Base-by-base conservation (phyloP, 2,329 filamentous ascomycete species). In the Trichoderma atrobrunneum region DNA sequence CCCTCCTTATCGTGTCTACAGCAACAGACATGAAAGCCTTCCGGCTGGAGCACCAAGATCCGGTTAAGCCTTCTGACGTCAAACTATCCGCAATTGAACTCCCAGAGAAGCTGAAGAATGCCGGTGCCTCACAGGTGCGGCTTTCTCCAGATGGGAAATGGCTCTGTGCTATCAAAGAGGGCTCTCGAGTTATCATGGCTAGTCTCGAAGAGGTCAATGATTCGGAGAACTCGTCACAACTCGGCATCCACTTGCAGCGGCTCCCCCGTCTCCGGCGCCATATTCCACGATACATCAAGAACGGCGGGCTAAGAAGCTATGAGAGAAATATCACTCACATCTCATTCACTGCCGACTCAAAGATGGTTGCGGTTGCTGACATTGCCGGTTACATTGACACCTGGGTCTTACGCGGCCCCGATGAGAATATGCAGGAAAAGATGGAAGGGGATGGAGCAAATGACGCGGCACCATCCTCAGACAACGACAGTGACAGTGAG, bases 311-410 rank as follows among this genome's bases (percentile, higher is more conserved):
- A 69, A 92, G 91, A n/a, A 83, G 84, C 30, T 98, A 98, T 81
- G 89, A 94, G 74, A 88, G 92, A 79, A 91, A 87, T 59, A 90
- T 98, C 75, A 90, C 88, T 43, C 91, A 93, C 69, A 81, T 91
- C 30, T 86, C 91, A 2, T 98, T 98, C 80, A 95, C 94, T 11
- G 85, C 90, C 6, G 92, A 97, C 79, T 93, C 93, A 79, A 90
- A 88, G 75, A 88, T 97, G 74, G 84, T 98, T 61, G 94, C 92
- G 10, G 89, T 91, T 34, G 91, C 92, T 62, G 95, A 98, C 80
- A 82, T 98, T 67, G 91, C 92, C 57, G 96, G 96, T 57, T 94
- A 91, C 80, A 86, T 98, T 36, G 95, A 98, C 78, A 94, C 91
- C 21, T 99, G 95, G 93, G 83, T 94, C 1, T 82, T 97, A 70